Conservation (phyloP, 768 basidiomycete genomes). For the Lactifluus piperatus region DNA sequence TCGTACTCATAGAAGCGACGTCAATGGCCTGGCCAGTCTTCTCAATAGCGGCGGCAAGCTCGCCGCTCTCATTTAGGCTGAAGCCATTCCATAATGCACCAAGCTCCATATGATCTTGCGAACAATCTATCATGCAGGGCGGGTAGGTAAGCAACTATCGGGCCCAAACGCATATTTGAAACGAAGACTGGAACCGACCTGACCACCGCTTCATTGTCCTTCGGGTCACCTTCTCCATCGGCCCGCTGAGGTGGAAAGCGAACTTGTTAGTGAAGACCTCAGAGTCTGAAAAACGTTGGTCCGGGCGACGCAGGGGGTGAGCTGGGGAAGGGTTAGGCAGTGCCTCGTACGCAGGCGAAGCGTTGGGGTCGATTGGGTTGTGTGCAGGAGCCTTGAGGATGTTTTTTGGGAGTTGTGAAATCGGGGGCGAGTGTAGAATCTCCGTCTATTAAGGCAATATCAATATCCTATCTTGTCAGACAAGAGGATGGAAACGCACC, state of each 20-base stretch:
- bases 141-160: background rate
- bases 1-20: constrained; percentile 87
- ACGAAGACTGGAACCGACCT: constrained; percentile 39
- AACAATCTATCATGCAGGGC: constrained; percentile 42
- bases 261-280: constrained; percentile 96
- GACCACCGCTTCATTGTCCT: constrained; percentile 91
- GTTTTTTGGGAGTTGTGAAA: constrained; percentile 91
- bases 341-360: constrained; percentile 66
- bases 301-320: constrained; percentile 83
- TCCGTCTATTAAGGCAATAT: constrained; percentile 54
- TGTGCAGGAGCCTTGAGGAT: constrained; percentile 92
- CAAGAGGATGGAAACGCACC: constrained; percentile 40
- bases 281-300: constrained; percentile 93
- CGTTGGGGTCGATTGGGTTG: constrained; percentile 77
- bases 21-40: constrained; percentile 97
- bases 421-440: constrained; percentile 85
- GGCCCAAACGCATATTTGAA: background rate
- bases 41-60: constrained; percentile 79
- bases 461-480: background rate
- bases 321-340: constrained; percentile 86
- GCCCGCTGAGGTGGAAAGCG: constrained; percentile 81
- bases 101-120: constrained; percentile 84
- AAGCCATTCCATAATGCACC: constrained; percentile 91
- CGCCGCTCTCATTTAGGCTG: constrained; percentile 74
- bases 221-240: constrained; percentile 95